These are phyloP conservation scores for Brassica carinata DNA, from an alignment of 345 rosid species.

Conservation along the genomic window DNA sequence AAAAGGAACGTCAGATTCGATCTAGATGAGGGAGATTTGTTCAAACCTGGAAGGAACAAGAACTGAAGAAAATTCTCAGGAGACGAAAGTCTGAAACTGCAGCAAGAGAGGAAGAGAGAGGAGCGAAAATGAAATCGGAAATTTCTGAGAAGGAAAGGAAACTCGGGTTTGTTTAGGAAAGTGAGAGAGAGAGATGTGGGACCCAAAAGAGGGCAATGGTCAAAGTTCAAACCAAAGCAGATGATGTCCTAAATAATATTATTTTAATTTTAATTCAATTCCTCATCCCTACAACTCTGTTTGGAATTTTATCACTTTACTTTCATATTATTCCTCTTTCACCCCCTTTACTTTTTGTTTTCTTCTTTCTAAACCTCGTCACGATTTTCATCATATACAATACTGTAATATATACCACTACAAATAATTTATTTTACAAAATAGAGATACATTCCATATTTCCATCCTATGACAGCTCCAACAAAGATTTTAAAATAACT, in stretches of 20 bases:
- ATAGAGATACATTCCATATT: not conserved
- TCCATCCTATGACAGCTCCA: not conserved
- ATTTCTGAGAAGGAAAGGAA: not conserved
- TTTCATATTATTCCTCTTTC: slow-evolving; percentile 26
- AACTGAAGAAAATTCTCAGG: not conserved
- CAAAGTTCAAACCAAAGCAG: not conserved
- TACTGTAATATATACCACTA: not conserved
- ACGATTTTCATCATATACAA: not conserved
- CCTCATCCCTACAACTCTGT: slow-evolving; percentile 3
- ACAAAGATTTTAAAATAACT: not conserved
- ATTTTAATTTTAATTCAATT: slow-evolving; percentile 14
- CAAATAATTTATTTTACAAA: not conserved
- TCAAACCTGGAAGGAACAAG: not conserved
- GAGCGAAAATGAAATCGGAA: not conserved
- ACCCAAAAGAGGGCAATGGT: not conserved
- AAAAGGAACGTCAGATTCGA: not conserved
- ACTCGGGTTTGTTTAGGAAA: not conserved
- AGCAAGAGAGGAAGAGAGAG: not conserved
- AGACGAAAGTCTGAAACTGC: not conserved
- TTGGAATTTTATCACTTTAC: slow-evolving; percentile 21
- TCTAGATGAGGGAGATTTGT: not conserved
- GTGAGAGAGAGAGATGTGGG: not conserved
- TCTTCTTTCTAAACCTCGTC: slow-evolving; percentile 25
- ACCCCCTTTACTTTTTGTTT: slow-evolving; percentile 42
- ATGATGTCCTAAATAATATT: not conserved